These are phyloP conservation scores for Ceratocystis destructans DNA, from an alignment of 2,329 filamentous ascomycete species.

Conservation along the genomic window DNA sequence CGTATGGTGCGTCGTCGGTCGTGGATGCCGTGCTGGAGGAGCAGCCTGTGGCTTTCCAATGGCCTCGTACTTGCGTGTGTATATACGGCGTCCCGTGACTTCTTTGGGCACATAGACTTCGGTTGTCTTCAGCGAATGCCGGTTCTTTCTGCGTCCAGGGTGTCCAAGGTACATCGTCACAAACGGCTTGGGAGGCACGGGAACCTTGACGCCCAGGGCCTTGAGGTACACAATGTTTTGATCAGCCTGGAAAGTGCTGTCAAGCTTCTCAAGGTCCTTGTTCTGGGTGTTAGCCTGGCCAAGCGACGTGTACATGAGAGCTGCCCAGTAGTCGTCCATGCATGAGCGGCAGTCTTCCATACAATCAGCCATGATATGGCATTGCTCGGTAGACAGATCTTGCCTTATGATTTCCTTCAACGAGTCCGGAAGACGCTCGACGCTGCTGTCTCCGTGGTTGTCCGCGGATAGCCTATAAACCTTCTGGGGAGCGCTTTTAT, in stretches of 20 bases:
- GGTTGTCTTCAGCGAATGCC: not conserved
- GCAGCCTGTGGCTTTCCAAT: not conserved
- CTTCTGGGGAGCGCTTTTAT: not conserved
- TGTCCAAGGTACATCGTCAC: constrained; percentile 7
- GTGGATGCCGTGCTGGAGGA: not conserved
- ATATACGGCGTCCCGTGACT: not conserved
- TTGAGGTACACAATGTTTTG: constrained; percentile 5
- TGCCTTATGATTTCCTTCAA: not conserved
- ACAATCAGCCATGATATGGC: not conserved
- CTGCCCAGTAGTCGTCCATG: constrained; percentile 27
- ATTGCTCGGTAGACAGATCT: not conserved
- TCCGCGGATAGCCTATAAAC: not conserved
- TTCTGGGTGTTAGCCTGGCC: constrained; percentile 14
- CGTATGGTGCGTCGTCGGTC: not conserved
- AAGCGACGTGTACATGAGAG: constrained; percentile 15
- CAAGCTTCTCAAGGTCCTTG: constrained; percentile 10
- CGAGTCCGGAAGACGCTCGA: not conserved
- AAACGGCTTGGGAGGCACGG: constrained; percentile 12
- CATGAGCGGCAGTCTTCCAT: constrained; percentile 20
- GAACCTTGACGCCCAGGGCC: constrained; percentile 2
- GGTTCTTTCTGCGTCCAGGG: not conserved
- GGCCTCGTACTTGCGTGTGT: not conserved
- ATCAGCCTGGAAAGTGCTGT: not conserved
- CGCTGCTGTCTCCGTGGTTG: not conserved
- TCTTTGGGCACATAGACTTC: not conserved